Percentiles rank a stretch among this genome's conserved stretches.
These are phyloP conservation scores for Chlorophyllum brunneum DNA, from an alignment of 768 basidiomycete species.

Conservation along the genomic window DNA sequence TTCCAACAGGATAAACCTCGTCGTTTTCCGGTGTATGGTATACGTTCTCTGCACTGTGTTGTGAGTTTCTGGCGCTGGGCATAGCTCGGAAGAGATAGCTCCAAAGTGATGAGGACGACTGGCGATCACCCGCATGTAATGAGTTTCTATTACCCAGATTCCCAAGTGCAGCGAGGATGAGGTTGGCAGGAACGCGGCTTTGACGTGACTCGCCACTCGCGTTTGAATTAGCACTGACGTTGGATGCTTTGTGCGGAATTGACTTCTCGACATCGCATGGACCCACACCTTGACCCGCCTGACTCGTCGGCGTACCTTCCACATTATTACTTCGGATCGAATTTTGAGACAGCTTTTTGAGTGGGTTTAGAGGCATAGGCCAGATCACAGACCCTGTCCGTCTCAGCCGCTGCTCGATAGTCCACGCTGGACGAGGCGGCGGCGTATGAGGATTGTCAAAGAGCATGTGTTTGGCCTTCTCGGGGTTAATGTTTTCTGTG, in stretches of 20 bases:
- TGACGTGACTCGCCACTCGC: conserved; percentile 28
- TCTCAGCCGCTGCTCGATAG: not conserved
- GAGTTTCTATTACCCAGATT: conserved; percentile 17
- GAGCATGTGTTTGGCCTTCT: conserved; percentile 11
- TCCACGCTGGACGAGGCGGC: conserved; percentile 8
- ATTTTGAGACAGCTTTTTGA: conserved; percentile 6
- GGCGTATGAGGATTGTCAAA: conserved; percentile 8
- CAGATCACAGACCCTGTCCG: conserved; percentile 9
- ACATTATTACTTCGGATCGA: conserved; percentile 4
- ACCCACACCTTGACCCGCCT: not conserved
- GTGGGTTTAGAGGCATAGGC: conserved; percentile 5
- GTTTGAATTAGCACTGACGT: conserved; percentile 26
- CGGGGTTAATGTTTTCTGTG: not conserved
- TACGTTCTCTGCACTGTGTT: conserved; percentile 3
- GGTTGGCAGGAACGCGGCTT: conserved; percentile 23
- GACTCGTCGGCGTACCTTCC: not conserved
- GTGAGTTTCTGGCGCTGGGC: conserved; percentile 8
- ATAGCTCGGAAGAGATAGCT: conserved; percentile 15
- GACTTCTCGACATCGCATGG: not conserved
- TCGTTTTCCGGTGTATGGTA: conserved; percentile 2
- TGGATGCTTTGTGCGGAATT: conserved; percentile 25
- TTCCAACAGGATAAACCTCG: conserved; percentile 11
- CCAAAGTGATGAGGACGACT: conserved; percentile 18
- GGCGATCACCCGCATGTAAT: conserved; percentile 15
- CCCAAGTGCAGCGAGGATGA: conserved; percentile 35